A percentile compares a stretch with the other conserved stretches of the same genome.
Conservation (phyloP, 352 stramenopile species). For the Globisporangium spinosum region DNA sequence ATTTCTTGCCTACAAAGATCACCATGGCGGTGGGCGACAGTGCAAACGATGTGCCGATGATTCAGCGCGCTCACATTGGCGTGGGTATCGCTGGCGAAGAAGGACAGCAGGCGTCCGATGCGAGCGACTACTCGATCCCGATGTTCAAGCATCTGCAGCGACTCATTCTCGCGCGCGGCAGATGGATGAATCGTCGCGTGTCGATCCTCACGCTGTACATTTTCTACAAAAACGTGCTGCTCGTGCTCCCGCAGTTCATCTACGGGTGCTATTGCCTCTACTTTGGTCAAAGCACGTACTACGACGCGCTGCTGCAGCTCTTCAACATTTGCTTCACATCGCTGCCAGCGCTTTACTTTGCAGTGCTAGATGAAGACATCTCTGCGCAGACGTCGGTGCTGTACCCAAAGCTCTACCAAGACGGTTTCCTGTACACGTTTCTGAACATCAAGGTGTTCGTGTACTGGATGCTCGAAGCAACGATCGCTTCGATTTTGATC, state of each 20-base stretch:
- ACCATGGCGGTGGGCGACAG: conserved; percentile 88
- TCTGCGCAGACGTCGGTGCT: conserved; percentile 36
- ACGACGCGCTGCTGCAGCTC: conserved; percentile 68
- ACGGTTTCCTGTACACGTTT: conserved; percentile 46
- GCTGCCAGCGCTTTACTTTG: conserved; percentile 62
- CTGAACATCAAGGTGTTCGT: conserved; percentile 43
- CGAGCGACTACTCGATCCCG: conserved; percentile 88
- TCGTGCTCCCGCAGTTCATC: conserved; percentile 79
- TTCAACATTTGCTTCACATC: conserved; percentile 84
- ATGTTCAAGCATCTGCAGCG: conserved; percentile 83
- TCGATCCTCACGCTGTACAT: conserved; percentile 72
- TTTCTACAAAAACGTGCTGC: conserved; percentile 88
- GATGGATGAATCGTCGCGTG: conserved; percentile 70
- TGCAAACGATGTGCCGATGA: conserved; percentile 93
- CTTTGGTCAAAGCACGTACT: conserved; percentile 76
- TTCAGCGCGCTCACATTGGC: conserved; percentile 74
- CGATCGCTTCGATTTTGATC: conserved; percentile 44
- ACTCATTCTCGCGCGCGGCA: conserved; percentile 84
- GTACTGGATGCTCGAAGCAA: conserved; percentile 60
- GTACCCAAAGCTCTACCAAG: conserved; percentile 53
- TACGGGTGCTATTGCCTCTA: conserved; percentile 69
- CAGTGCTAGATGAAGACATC: conserved; percentile 55
- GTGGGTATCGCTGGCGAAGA: conserved; percentile 62
- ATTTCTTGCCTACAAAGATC: conserved; percentile 38
- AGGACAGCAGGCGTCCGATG: conserved; percentile 84